A percentile compares a stretch with the other conserved stretches of the same genome.
phyloP scores from a whole-genome alignment of 106 monocot genomes.

The Gastrodia elata region DNA sequence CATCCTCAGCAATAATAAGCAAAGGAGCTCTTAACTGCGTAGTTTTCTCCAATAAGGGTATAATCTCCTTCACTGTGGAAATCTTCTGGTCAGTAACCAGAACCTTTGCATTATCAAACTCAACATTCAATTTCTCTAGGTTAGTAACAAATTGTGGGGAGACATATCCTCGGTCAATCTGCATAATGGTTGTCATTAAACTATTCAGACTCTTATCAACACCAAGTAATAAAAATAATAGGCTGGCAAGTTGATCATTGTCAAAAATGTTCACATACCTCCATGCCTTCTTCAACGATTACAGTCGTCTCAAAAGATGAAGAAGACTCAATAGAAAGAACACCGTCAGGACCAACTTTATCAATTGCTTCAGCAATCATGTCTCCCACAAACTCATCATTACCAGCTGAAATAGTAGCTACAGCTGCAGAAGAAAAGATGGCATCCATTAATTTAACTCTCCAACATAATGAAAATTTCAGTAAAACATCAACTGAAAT shows the following conservation, averaged over 20 bases:
- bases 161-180: conserved; percentile 73
- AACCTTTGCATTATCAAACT: conserved; percentile 76
- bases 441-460: not conserved
- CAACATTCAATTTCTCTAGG: conserved; percentile 55
- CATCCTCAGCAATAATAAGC: conserved; percentile 68
- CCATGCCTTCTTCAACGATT: conserved; percentile 67
- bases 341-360: conserved; percentile 76
- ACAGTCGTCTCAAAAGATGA: conserved; percentile 75
- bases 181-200: conserved; percentile 7
- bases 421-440: conserved; percentile 37
- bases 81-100: conserved; percentile 75
- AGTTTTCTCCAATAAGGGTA: conserved; percentile 63
- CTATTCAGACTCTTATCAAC: not conserved
- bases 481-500: not conserved
- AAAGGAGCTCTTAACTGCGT: conserved; percentile 59
- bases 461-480: not conserved
- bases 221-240: not conserved
- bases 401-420: conserved; percentile 68
- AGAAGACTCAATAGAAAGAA: conserved; percentile 74
- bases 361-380: conserved; percentile 94
- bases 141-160: conserved; percentile 79
- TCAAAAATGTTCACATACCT: conserved; percentile 21
- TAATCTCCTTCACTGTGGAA: conserved; percentile 64
- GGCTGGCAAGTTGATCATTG: not conserved
- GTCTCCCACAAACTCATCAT: conserved; percentile 59